A percentile compares a stretch with the other conserved stretches of the same genome.
Evolutionary conservation across 2,329 filamentous ascomycete species (phyloP).

Genomic region (Waltergamsia citrina): DNA sequence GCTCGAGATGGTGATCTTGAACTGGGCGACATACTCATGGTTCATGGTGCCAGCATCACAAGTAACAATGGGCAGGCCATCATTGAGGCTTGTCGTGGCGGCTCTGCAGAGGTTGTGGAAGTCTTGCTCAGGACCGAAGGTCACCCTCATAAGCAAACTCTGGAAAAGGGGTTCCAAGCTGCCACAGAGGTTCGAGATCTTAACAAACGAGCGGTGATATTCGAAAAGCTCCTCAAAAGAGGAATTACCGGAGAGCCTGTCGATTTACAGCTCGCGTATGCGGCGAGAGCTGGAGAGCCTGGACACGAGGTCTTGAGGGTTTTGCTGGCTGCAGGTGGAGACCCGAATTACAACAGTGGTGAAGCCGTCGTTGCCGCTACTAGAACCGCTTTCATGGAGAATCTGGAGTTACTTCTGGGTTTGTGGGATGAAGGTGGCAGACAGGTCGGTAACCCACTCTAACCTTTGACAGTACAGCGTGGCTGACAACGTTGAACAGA

Average conservation of each 20-base stretch:
- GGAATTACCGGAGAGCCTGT: constrained; percentile 42
- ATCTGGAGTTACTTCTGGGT: constrained; percentile 41
- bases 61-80: constrained; percentile 43
- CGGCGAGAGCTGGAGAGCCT: constrained; percentile 39
- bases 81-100: constrained; percentile 42
- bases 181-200: constrained; percentile 43
- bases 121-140: constrained; percentile 36
- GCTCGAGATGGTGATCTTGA: constrained; percentile 42
- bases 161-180: constrained; percentile 44
- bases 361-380: constrained; percentile 46
- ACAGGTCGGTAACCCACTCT: constrained; percentile 23
- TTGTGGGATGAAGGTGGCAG: constrained; percentile 28
- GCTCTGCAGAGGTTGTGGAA: constrained; percentile 36
- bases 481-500: constrained; percentile 18
- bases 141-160: constrained; percentile 24
- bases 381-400: constrained; percentile 38
- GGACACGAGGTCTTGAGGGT: constrained; percentile 38
- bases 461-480: constrained; percentile 4
- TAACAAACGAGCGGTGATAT: constrained; percentile 35
- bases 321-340: constrained; percentile 41
- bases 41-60: constrained; percentile 40
- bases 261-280: constrained; percentile 42
- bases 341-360: constrained; percentile 43
- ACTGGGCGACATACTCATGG: constrained; percentile 39
- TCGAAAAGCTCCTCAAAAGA: constrained; percentile 38